Evolutionary conservation across 192 early-diverging fungal genomes (phyloP).

Genomic region (Borealophlyctis nickersoniae): DNA sequence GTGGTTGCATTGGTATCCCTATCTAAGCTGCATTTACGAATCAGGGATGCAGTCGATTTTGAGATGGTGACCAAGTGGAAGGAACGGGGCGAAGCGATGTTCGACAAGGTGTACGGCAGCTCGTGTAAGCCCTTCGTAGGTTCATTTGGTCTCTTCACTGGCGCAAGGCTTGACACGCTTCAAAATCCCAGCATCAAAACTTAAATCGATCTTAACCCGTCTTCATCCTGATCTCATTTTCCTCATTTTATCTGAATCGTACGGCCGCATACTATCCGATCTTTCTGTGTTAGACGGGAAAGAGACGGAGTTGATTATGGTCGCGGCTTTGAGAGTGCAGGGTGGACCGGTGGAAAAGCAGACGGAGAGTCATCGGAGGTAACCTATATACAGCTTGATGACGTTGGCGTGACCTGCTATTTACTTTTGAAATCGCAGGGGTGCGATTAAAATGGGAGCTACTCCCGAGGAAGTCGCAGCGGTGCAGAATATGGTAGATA

Average conservation of each 20-base stretch:
- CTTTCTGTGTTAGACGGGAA: neutral
- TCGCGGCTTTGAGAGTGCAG: slow-evolving; percentile 21
- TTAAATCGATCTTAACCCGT: slow-evolving; percentile 5
- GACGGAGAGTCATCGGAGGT: slow-evolving; percentile 25
- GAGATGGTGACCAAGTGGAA: neutral
- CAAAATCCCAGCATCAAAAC: neutral
- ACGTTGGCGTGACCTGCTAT: too few relatives aligned
- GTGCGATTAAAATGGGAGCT: neutral
- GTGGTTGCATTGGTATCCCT: too few relatives aligned
- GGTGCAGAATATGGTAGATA: slow-evolving; percentile 3
- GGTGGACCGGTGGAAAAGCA: slow-evolving; percentile 23
- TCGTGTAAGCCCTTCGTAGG: neutral
- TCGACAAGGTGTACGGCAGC: slow-evolving; percentile 12
- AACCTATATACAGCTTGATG: too few relatives aligned
- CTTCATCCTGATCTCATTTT: slow-evolving; percentile 15
- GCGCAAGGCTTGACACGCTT: neutral
- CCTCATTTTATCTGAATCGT: slow-evolving; percentile 16
- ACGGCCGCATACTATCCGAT: slow-evolving; percentile 12
- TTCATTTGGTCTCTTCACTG: neutral
- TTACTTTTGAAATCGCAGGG: neutral
- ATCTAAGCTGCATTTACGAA: too few relatives aligned
- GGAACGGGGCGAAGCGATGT: slow-evolving; percentile 7
- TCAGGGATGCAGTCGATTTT: too few relatives aligned
- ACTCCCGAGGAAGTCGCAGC: neutral
- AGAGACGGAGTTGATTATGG: slow-evolving; percentile 25